Base-by-base conservation (phyloP, 2,329 filamentous ascomycete species). In the Fusarium oxysporum region DNA sequence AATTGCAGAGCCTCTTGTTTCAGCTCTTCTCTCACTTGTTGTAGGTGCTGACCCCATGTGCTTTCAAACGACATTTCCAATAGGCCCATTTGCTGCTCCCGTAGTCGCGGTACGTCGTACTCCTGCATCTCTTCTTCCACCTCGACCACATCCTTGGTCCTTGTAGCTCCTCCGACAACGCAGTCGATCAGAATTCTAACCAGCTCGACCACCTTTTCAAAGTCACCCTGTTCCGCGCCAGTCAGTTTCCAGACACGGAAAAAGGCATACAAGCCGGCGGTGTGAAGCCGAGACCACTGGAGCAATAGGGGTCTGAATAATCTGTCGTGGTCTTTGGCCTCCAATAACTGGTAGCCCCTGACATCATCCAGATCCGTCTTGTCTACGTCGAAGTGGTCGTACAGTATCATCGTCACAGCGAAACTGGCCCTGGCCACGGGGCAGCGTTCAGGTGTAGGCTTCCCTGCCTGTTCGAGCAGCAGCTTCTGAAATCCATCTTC, bases 351-450 rank as follows among this genome's bases (percentile, higher is more conserved):
- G 77, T 95, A 94, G 28, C 89, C 90, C 81, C 94, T 92, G 19
- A 89, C 86, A 77, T 97, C 95, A 72, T 96, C 92, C 56, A 92
- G 84, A 57, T 97, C 94, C 7, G 91, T 89, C 80, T 92, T 94
- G 76, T 97, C 95, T 43, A 98, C 93, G 68, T 97, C 95, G 77
- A 99, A 99, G 81, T 98, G 95, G 76, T 98, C 95, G 81, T 96
- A 98, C 6, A 99, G 84, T 41, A 97, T 94, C 75, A 92, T 88
- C 3, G 96, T 98, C 41, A 98, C 91, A 1, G 94, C 92, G 72
- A 98, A 84, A 78, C 95, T 97, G 16, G 95, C 94, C 64, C 93
- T 89, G 8, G 95, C 95, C 72, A 99, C 88, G 2, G 96, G 96
- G 80, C 95, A 98, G 41, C 96, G 90, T 79, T 94, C 90, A 57